Percentiles rank a stretch among this genome's conserved stretches.
phyloP scores from a whole-genome alignment of 495 filamentous ascomycete species.

The Podospora pseudopauciseta region DNA sequence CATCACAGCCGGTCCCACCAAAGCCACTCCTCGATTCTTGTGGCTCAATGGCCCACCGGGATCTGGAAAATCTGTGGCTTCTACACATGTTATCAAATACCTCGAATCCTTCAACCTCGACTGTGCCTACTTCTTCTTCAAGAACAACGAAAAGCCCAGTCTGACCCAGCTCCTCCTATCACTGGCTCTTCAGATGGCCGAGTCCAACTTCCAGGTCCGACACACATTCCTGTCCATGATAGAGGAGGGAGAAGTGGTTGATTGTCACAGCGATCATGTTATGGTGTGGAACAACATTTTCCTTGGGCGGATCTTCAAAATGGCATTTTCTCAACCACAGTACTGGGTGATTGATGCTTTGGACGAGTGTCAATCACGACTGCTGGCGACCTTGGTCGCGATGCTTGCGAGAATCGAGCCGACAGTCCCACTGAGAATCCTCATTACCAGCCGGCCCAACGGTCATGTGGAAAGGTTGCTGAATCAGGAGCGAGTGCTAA shows the following conservation, averaged over 20 bases:
- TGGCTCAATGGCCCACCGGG: constrained; percentile 30
- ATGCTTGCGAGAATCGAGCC: constrained; percentile 29
- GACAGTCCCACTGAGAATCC: constrained; percentile 29
- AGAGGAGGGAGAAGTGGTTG: constrained; percentile 15
- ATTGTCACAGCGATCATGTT: constrained; percentile 21
- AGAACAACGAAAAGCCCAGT: constrained; percentile 14
- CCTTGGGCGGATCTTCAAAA: constrained; percentile 23
- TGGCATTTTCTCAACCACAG: constrained; percentile 19
- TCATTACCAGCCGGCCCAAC: constrained; percentile 32
- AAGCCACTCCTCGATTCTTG: constrained; percentile 12
- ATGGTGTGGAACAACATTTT: constrained; percentile 30
- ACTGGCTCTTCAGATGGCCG: constrained; percentile 30
- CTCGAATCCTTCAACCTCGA: constrained; percentile 22
- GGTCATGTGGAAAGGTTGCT: constrained; percentile 17
- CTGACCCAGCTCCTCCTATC: constrained; percentile 14
- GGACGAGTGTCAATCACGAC: constrained; percentile 21
- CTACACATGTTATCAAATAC: constrained; percentile 21
- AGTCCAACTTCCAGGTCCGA: constrained; percentile 23
- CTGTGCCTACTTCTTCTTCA: constrained; percentile 26
- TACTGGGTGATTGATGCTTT: constrained; percentile 31
- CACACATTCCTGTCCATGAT: constrained; percentile 23
- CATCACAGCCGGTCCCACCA: neutral
- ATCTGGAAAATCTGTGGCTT: constrained; percentile 26
- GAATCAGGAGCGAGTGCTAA: constrained; percentile 12
- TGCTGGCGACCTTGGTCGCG: constrained; percentile 20